These are phyloP conservation scores for Kuraishia capsulata DNA, from an alignment of 805 yeast species.

Conservation along the genomic window DNA sequence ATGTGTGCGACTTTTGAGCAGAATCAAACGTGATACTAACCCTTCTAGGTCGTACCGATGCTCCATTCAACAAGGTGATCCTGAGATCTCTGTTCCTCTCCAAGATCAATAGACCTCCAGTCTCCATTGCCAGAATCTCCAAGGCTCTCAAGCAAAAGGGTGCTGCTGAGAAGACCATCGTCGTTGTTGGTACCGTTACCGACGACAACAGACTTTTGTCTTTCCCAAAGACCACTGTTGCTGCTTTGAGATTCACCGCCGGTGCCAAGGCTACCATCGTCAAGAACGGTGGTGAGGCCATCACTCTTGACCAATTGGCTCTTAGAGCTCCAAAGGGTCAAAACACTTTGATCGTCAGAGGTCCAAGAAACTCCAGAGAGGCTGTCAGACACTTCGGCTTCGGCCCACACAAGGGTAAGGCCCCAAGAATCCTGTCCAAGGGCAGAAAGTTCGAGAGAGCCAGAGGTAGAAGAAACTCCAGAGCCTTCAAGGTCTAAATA, in stretches of 20 bases:
- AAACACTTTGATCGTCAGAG: slow-evolving; percentile 96
- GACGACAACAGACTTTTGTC: slow-evolving; percentile 92
- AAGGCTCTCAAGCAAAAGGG: slow-evolving; percentile 76
- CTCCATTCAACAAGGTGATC: slow-evolving; percentile 97
- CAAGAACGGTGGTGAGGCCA: slow-evolving; percentile 99
- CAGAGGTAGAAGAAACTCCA: slow-evolving; percentile 98
- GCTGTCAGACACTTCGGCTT: slow-evolving; percentile 99
- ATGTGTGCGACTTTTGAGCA: slow-evolving; percentile 40
- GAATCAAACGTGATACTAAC: slow-evolving; percentile 27
- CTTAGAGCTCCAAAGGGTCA: slow-evolving; percentile 99
- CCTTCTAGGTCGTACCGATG: slow-evolving; percentile 87
- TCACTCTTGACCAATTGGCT: slow-evolving; percentile 99
- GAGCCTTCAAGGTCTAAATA: slow-evolving; percentile 99
- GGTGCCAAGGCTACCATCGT: slow-evolving; percentile 96
- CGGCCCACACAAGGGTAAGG: slow-evolving; percentile 99
- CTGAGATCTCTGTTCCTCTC: slow-evolving; percentile 93
- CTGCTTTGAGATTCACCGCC: slow-evolving; percentile 99
- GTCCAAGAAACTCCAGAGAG: slow-evolving; percentile 98
- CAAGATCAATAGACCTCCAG: slow-evolving; percentile 99
- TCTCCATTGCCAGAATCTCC: slow-evolving; percentile 85
- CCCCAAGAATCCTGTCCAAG: slow-evolving; percentile 94
- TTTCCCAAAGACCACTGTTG: slow-evolving; percentile 95
- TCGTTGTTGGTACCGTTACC: slow-evolving; percentile 98
- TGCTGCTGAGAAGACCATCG: slow-evolving; percentile 86
- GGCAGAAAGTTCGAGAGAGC: slow-evolving; percentile 99